These are phyloP conservation scores for Oligophagozyma castellii DNA, from an alignment of 1,139 yeast genomes.

Conservation along the genomic window DNA sequence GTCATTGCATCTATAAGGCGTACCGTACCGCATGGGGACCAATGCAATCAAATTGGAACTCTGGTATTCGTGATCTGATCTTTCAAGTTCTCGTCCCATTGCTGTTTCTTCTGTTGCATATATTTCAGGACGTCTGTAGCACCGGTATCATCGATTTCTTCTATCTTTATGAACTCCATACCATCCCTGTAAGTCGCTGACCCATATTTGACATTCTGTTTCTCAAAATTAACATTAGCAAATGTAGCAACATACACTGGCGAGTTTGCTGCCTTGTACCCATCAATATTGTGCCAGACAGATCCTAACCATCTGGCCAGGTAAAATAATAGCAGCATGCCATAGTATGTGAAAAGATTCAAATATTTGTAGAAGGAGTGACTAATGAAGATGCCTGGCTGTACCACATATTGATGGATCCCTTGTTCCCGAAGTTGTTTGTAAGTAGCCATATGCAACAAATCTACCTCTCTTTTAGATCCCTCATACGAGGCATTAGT, in stretches of 20 bases:
- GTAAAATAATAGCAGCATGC: constrained; percentile 75
- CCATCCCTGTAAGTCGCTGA: constrained; percentile 59
- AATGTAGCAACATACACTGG: constrained; percentile 47
- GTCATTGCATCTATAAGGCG: neutral
- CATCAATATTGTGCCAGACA: constrained; percentile 76
- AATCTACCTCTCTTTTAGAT: constrained; percentile 76
- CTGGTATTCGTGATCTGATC: constrained; percentile 56
- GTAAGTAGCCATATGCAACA: constrained; percentile 63
- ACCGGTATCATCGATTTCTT: constrained; percentile 50
- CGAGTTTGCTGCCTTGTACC: constrained; percentile 82
- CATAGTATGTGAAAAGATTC: constrained; percentile 65
- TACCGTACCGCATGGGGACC: neutral
- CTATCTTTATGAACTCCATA: constrained; percentile 41
- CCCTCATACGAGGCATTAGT: constrained; percentile 75
- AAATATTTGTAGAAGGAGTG: constrained; percentile 66
- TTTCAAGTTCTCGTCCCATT: constrained; percentile 59
- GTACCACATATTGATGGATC: constrained; percentile 63
- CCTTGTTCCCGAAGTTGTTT: constrained; percentile 35
- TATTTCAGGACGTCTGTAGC: constrained; percentile 49
- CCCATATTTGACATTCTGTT: constrained; percentile 54
- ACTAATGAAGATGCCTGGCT: constrained; percentile 90
- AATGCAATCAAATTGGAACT: constrained; percentile 10
- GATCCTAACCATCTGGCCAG: constrained; percentile 75
- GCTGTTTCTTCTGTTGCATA: constrained; percentile 37
- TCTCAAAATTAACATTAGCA: constrained; percentile 31